Evolutionary conservation across 2,329 filamentous ascomycete genomes (phyloP), one percentile per base, ranked within the genome.

Genomic region (Alternaria conjuncta): DNA sequence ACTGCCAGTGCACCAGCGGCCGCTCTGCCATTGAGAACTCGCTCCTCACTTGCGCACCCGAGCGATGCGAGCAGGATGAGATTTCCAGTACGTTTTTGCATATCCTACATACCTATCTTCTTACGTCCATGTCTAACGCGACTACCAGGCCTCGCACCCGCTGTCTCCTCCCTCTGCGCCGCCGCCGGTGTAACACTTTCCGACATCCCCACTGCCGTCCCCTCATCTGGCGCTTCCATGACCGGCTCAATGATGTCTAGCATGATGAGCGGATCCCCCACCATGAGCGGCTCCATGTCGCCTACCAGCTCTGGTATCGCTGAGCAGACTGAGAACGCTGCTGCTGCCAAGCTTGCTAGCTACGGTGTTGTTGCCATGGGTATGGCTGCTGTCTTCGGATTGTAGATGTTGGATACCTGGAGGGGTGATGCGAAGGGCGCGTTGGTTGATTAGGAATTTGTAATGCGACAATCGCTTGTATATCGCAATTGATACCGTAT

Each of bases 1-100:
- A 72, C 55, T 88, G 86, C 81, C 84, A 86, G 71, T 88, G 86
- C 80, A 85, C 80, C 4, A 81, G 77, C 9, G 80, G 79, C 43
- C 71, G 71, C 15, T 62, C 74, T 21, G 71, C 67, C 32, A 80
- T 84, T 67, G 71, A 71, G 28, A 66, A 73, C 13, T 69, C 77
- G 57, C 85, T 80, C 82, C 72, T 78, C 4, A 64, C 66, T 3
- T 85, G 83, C 68, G 68, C 82, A 18, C 78, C 79, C 30, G 60
- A 62, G 30, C 69, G 69, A 46, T 84, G 83, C 77, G 74, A 72
- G 5, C 64, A 74, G 7, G 66, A 69, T 1, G 82, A 84, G 6
- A 65, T 79, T 51, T 71, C 77, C 28, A 76, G 80, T 84, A 80
- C 57, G 81, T 76, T 23, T 23, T n/a, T 21, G 13, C 12, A 41